phyloP scores from a whole-genome alignment of 306 rosid species.

The Vigna nakashimae region DNA sequence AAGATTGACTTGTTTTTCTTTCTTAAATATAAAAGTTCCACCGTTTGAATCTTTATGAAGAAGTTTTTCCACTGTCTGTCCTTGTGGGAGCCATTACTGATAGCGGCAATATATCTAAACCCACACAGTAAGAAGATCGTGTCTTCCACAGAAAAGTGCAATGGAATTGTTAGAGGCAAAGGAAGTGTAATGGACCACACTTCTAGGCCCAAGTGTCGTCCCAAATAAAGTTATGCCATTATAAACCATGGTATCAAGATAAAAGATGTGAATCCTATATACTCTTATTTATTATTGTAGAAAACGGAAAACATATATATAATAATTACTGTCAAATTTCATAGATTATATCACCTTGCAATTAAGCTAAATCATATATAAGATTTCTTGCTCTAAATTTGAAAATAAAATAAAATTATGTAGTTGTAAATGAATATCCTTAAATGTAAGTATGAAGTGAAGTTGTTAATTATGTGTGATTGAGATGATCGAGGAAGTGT shows the following conservation, averaged over 20 bases:
- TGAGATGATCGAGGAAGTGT: neutral
- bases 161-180: neutral
- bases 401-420: too few species aligned
- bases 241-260: neutral
- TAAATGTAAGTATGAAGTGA: neutral
- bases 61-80: neutral
- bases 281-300: neutral
- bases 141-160: neutral
- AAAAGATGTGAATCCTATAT: neutral
- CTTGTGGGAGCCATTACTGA: constrained; percentile 6
- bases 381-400: neutral
- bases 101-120: neutral
- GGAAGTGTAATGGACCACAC: neutral
- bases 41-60: neutral
- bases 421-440: too few species aligned
- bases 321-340: neutral
- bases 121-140: neutral
- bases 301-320: neutral
- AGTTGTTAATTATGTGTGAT: neutral
- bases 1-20: neutral
- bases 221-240: neutral
- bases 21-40: neutral
- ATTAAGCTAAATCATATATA: neutral
- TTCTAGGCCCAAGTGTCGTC: neutral
- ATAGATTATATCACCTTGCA: neutral